Evolutionary conservation across 768 basidiomycete genomes (phyloP).

Genomic region (Podaxis sp.): DNA sequence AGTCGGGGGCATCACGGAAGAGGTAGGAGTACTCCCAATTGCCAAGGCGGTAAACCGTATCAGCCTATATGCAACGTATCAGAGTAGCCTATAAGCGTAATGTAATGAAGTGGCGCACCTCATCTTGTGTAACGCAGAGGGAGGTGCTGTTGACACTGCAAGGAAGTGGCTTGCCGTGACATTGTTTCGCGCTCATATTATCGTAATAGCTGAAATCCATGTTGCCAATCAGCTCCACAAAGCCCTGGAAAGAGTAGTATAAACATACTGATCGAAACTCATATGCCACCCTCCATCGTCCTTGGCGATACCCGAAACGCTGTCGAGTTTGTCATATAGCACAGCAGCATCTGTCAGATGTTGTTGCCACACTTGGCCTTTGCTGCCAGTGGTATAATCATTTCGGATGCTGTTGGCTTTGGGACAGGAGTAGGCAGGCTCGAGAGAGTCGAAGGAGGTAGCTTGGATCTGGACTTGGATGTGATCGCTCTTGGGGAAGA

Average conservation of each 20-base stretch:
- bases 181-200: constrained; percentile 50
- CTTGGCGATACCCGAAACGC: constrained; percentile 39
- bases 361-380: constrained; percentile 37
- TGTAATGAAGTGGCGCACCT: constrained; percentile 24
- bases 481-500: constrained; percentile 40
- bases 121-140: constrained; percentile 41
- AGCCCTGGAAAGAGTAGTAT: background rate
- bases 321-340: constrained; percentile 43
- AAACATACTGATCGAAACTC: constrained; percentile 49
- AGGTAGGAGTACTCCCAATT: constrained; percentile 64
- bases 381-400: constrained; percentile 37
- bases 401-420: constrained; percentile 33
- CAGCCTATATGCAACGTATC: constrained; percentile 30
- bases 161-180: constrained; percentile 45
- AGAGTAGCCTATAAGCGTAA: background rate
- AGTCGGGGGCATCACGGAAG: constrained; percentile 44
- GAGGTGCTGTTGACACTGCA: constrained; percentile 46
- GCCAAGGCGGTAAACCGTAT: constrained; percentile 53
- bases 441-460: constrained; percentile 44
- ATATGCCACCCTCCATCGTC: constrained; percentile 49
- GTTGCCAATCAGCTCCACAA: background rate
- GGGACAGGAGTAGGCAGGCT: constrained; percentile 44
- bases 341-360: constrained; percentile 38
- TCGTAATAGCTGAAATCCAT: constrained; percentile 44
- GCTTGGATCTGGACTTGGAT: constrained; percentile 39